A percentile compares a stretch with the other conserved stretches of the same genome.
Evolutionary conservation across 73 alveolate species (phyloP).

Genomic region (Paramecium bursaria): DNA sequence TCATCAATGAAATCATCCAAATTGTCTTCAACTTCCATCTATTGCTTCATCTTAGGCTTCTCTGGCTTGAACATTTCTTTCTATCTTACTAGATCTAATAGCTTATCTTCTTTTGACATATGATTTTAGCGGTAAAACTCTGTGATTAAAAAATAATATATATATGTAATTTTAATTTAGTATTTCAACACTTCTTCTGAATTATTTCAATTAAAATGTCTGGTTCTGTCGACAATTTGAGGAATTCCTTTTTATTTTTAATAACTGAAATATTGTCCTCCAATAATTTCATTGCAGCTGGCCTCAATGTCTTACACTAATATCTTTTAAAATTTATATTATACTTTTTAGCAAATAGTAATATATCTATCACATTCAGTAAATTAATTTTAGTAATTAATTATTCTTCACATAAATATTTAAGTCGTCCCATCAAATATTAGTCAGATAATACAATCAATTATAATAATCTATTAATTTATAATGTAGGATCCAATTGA

Average conservation of each 20-base stretch:
- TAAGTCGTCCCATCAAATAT: slow-evolving; percentile 53
- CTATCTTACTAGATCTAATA: too few species aligned
- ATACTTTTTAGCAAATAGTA: slow-evolving; percentile 63
- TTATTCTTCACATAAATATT: slow-evolving; percentile 67
- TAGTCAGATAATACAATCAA: slow-evolving; percentile 41
- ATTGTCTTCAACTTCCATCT: too few species aligned
- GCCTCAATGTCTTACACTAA: not conserved
- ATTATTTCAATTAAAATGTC: slow-evolving; percentile 44
- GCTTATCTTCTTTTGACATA: too few species aligned
- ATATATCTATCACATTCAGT: slow-evolving; percentile 54
- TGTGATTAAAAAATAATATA: too few species aligned
- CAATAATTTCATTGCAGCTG: slow-evolving; percentile 19
- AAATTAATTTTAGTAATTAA: slow-evolving; percentile 36
- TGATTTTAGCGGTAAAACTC: too few species aligned
- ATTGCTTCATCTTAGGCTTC: too few species aligned
- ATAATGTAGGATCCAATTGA: slow-evolving; percentile 28
- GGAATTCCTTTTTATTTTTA: slow-evolving; percentile 35
- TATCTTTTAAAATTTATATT: slow-evolving; percentile 45
- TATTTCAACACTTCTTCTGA: slow-evolving; percentile 48
- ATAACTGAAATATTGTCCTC: slow-evolving; percentile 30
- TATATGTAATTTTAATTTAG: too few species aligned
- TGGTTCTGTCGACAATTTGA: slow-evolving; percentile 40
- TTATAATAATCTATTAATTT: slow-evolving; percentile 10
- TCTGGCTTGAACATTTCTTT: too few species aligned
- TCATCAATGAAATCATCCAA: too few species aligned